Percentiles rank a stretch among this genome's conserved stretches.
Conservation (phyloP, 176 grass and related monocot genomes). For the Bolboschoenus planiculmis region DNA sequence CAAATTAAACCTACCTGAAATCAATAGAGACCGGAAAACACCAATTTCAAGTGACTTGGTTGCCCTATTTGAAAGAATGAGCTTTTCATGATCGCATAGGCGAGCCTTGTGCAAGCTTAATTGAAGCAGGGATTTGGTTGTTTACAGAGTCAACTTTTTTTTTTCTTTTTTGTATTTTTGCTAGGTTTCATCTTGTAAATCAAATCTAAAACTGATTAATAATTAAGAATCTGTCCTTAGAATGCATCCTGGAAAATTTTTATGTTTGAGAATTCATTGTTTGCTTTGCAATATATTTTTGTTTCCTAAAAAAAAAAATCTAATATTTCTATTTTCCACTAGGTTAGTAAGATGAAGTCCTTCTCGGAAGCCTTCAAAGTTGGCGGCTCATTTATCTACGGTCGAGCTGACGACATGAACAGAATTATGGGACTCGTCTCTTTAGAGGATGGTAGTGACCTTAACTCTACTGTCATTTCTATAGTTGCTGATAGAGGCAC, state of each 20-base stretch:
- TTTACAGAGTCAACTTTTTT: too few relatives aligned
- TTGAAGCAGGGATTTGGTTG: not conserved
- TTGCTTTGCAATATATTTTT: not conserved
- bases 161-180: not conserved
- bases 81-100: not conserved
- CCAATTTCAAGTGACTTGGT: not conserved
- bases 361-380: not conserved
- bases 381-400: constrained; percentile 1
- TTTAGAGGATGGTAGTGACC: not conserved
- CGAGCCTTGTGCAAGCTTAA: not conserved
- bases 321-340: not conserved
- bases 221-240: too few relatives aligned
- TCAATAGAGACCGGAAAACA: too few relatives aligned
- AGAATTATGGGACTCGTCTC: constrained; percentile 15
- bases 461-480: not conserved
- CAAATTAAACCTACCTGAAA: too few relatives aligned
- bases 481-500: constrained; percentile 20
- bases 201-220: too few relatives aligned
- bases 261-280: not conserved
- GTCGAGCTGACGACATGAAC: not conserved
- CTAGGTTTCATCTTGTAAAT: not conserved
- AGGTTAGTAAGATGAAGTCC: not conserved
- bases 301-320: not conserved
- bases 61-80: too few relatives aligned
- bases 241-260: not conserved